Base-by-base conservation (phyloP, 2,329 filamentous ascomycete species). In the Ophiostoma pallidulum region DNA sequence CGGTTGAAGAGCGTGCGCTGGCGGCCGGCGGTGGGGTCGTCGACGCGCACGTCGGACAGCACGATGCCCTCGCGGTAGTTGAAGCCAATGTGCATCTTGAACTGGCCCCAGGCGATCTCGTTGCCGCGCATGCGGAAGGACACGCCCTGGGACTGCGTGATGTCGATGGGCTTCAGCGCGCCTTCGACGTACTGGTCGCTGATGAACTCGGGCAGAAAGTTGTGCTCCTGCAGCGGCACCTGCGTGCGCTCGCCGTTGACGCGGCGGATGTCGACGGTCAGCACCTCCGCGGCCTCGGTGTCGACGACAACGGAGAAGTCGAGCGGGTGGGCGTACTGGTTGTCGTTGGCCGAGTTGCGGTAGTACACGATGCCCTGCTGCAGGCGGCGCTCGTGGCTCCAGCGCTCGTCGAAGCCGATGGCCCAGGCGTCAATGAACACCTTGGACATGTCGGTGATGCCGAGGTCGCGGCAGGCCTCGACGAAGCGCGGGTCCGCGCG, bases 321-420 rank as follows among this genome's bases (percentile, higher is more conserved):
- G 44, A 96, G 76, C 0, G 90, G 90, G 60, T 83, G 95, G 22
- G 84, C 84, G 64, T 96, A 96, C 67, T 96, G 90, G 64, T 80
- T 88, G 67, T 91, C 86, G 58, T 94, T 87, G 16, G 83, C 60
- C 56, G 91, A 75, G 8, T 88, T 88, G 19, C 90, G 81, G 65
- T 94, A 96, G 72, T 96, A 96, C 86, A 95, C 94, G 46, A 96
- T 71, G 3, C 88, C 90, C 67, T 96, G 90, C 66, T 96, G 90
- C 5, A 95, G 77, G 46, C 90, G 81, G 40, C 88, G 73, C 35
- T 73, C 73, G 61, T 70, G 91, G 51, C 89, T 89, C 59, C 90
- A 92, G 40, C 90, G 82, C 67, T 94, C 87, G 58, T 96, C 90
- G 60, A 88, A 94, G 42, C 90, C 90, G 64, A 96, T 94, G 1